Conservation (phyloP, 225 moss, liverwort and hornwort genomes). For the Antitrichia curtipendula region DNA sequence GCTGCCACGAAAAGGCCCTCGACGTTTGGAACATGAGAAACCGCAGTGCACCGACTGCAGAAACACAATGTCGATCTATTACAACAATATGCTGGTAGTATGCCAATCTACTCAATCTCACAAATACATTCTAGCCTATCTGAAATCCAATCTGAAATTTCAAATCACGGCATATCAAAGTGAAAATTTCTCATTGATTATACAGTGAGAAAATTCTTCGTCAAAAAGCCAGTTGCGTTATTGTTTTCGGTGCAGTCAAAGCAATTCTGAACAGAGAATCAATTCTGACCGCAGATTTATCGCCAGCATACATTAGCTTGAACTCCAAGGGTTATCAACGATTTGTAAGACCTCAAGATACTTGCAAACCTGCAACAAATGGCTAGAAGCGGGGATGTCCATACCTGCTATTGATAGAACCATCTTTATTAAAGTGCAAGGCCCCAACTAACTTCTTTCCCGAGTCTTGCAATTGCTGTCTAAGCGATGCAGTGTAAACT, state of each 20-base stretch:
- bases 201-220: neutral
- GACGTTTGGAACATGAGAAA: conserved; percentile 72
- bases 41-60: conserved; percentile 76
- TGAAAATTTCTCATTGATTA: neutral
- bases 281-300: neutral
- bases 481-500: conserved; percentile 87
- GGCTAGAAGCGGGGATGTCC: neutral
- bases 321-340: neutral
- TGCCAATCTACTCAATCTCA: neutral
- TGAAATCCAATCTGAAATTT: neutral
- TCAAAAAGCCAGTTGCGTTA: neutral
- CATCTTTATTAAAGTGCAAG: conserved; percentile 94
- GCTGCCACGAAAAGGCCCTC: conserved; percentile 83
- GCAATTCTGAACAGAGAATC: neutral
- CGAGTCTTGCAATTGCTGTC: conserved; percentile 96
- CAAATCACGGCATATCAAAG: neutral
- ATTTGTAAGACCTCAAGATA: neutral
- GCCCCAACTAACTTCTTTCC: conserved; percentile 92
- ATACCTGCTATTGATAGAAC: conserved; percentile 76
- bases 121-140: neutral
- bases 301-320: neutral
- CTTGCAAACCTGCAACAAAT: neutral
- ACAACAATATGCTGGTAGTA: neutral
- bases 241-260: neutral
- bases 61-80: neutral